A percentile compares a stretch with the other conserved stretches of the same genome.
phyloP scores from a whole-genome alignment of 2,329 filamentous ascomycete species.

The Botrytis deweyae region DNA sequence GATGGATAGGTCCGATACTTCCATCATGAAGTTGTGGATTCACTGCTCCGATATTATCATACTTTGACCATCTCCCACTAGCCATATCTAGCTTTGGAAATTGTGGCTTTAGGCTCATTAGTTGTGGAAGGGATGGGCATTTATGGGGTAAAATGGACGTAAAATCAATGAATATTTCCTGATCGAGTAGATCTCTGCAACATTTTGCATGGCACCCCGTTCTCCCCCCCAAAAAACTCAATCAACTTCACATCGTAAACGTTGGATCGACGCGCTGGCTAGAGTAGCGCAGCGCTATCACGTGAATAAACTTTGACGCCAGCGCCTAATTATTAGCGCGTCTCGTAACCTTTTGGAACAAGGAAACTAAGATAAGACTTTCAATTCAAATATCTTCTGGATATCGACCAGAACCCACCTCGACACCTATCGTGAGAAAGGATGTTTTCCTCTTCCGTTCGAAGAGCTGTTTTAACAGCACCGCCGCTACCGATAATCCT shows the following conservation, averaged over 20 bases:
- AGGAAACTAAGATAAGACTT: constrained; percentile 22
- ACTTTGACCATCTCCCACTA: not conserved
- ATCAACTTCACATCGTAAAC: not conserved
- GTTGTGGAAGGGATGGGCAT: not conserved
- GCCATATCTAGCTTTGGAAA: not conserved
- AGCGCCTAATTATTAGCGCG: constrained; percentile 11
- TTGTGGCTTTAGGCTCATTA: not conserved
- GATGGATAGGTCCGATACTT: no score
- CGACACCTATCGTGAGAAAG: constrained; percentile 27
- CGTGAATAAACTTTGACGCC: not conserved
- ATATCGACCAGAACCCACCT: constrained; percentile 6
- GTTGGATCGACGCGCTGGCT: not conserved
- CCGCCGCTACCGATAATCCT: constrained; percentile 34
- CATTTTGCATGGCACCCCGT: not conserved
- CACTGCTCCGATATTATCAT: not conserved
- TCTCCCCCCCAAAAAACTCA: not conserved
- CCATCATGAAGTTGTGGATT: not conserved
- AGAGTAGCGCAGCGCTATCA: not conserved
- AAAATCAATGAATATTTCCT: not conserved
- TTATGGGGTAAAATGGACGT: not conserved
- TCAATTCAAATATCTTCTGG: constrained; percentile 11
- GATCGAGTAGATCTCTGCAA: not conserved
- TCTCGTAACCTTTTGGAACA: constrained; percentile 13
- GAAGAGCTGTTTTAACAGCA: constrained; percentile 35
- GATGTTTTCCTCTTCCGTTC: constrained; percentile 41